These are phyloP conservation scores for Solanum appendiculatum DNA, from an alignment of 257 asterid genomes.

Conservation along the genomic window DNA sequence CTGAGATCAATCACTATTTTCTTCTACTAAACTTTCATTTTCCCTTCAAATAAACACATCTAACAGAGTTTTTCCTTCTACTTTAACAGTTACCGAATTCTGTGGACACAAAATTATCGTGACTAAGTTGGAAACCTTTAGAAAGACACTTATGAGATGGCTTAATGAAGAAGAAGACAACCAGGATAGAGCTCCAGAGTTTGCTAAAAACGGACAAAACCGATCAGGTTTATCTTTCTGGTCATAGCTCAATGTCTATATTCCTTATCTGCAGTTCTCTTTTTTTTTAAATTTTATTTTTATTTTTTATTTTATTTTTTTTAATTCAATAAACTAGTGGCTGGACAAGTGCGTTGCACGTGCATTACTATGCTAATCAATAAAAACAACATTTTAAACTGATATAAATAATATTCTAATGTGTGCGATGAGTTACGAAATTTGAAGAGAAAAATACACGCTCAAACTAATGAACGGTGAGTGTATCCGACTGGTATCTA, in stretches of 20 bases:
- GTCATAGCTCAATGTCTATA: not conserved
- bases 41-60: not conserved
- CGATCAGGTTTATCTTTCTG: slow-evolving; percentile 25
- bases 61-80: not conserved
- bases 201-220: slow-evolving; percentile 11
- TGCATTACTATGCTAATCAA: not conserved
- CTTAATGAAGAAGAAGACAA: slow-evolving; percentile 75
- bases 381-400: not conserved
- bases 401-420: not conserved
- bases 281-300: no score
- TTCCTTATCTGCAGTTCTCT: not conserved
- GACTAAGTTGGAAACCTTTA: slow-evolving; percentile 63
- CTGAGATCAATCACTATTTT: not conserved
- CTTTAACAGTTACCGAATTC: not conserved
- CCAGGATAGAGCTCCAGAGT: slow-evolving; percentile 29
- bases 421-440: not conserved
- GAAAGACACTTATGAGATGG: slow-evolving; percentile 76
- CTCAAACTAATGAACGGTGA: not conserved
- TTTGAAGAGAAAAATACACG: not conserved
- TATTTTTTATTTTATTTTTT: no score
- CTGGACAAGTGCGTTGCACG: not conserved
- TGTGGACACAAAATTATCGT: not conserved
- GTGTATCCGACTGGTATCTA: not conserved
- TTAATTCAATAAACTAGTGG: not conserved
- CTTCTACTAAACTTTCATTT: not conserved